These are phyloP conservation scores for Mediolabrus comicus DNA, from an alignment of 108 stramenopile genomes.

Conservation along the genomic window DNA sequence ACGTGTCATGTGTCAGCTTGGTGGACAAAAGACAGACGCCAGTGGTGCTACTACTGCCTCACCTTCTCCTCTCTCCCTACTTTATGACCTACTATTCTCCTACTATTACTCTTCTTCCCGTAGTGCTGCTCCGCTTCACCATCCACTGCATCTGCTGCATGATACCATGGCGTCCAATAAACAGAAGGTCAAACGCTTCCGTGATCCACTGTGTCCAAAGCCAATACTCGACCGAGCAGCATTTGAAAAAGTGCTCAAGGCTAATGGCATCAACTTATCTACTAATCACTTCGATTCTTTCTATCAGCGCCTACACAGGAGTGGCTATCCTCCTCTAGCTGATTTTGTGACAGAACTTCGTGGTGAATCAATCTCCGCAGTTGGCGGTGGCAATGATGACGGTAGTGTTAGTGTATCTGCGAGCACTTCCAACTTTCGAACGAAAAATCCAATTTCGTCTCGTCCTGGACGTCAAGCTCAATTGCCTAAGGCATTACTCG, in stretches of 20 bases:
- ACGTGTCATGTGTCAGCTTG: no score
- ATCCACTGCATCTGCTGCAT: no score
- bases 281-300: conserved; percentile 63
- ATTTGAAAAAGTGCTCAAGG: conserved; percentile 60
- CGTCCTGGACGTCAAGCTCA: conserved; percentile 59
- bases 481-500: conserved; percentile 61
- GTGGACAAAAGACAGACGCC: no score
- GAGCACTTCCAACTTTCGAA: conserved; percentile 24
- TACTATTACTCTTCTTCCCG: no score
- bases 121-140: neutral
- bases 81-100: no score
- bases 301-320: conserved; percentile 76
- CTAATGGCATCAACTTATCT: conserved; percentile 53
- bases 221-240: conserved; percentile 72
- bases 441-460: conserved; percentile 52
- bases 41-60: no score
- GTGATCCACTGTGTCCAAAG: conserved; percentile 69
- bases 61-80: no score
- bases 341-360: conserved; percentile 67
- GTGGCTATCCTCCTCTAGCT: conserved; percentile 66
- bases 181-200: conserved; percentile 21
- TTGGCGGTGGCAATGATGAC: conserved; percentile 2
- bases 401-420: neutral
- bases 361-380: conserved; percentile 10
- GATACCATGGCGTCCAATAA: conserved; percentile 16